Evolutionary conservation across 2,329 filamentous ascomycete genomes (phyloP).

Genomic region (Ophiostoma sp.): DNA sequence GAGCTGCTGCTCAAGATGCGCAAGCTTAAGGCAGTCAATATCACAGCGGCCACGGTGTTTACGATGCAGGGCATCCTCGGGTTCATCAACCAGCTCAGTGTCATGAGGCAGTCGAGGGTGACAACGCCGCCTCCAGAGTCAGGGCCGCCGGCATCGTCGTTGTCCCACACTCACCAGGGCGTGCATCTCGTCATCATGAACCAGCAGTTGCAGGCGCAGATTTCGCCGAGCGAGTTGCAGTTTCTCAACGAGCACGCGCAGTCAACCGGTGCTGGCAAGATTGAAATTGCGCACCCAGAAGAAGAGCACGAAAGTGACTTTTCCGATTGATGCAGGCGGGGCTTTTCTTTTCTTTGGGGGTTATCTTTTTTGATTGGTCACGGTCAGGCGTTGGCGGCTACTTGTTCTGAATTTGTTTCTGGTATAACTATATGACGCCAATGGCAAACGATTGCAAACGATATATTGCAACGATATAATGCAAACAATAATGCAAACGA

Average conservation of each 20-base stretch:
- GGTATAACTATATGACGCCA: background rate
- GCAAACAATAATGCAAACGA: background rate
- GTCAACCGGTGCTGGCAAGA: constrained; percentile 32
- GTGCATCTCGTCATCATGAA: constrained; percentile 36
- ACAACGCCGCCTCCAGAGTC: background rate
- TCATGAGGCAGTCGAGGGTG: background rate
- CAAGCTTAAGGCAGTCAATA: constrained; percentile 47
- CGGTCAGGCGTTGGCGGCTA: background rate
- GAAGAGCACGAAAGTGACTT: constrained; percentile 37
- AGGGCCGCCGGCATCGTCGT: background rate
- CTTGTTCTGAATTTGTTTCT: background rate
- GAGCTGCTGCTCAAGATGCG: constrained; percentile 35
- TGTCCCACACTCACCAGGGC: constrained; percentile 23
- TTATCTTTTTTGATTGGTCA: background rate
- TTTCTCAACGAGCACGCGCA: constrained; percentile 30
- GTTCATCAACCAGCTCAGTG: constrained; percentile 34
- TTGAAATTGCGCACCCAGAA: constrained; percentile 37
- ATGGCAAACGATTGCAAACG: background rate
- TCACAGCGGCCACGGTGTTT: constrained; percentile 53
- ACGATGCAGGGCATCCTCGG: constrained; percentile 45
- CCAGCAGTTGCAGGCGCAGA: constrained; percentile 32
- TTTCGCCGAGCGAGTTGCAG: constrained; percentile 31
- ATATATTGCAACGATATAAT: background rate
- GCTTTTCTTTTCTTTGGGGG: background rate
- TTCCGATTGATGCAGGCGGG: constrained; percentile 28